phyloP scores from a whole-genome alignment of 2,329 filamentous ascomycete genomes.

The Penicillium sp. region DNA sequence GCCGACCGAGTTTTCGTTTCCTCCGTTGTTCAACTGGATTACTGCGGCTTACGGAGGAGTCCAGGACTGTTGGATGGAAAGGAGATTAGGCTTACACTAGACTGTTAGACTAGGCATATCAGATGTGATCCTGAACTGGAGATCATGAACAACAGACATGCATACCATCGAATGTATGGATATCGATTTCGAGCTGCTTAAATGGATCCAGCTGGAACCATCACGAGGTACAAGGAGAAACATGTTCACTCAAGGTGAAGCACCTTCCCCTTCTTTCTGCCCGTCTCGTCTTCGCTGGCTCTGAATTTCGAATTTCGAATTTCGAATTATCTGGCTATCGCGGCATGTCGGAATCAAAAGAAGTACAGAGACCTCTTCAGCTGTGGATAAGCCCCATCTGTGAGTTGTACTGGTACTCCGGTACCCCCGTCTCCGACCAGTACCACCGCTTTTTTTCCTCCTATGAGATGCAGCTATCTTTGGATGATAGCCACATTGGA shows the following conservation, averaged over 20 bases:
- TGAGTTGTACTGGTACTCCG: slow-evolving; percentile 1
- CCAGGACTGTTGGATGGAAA: background rate
- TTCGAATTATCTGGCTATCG: background rate
- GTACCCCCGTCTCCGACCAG: background rate
- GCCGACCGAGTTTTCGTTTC: background rate
- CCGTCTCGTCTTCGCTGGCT: background rate
- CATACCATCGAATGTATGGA: background rate
- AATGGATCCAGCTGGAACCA: background rate
- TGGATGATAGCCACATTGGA: background rate
- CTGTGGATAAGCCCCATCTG: background rate
- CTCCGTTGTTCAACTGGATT: background rate
- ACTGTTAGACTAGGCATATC: background rate
- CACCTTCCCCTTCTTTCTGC: background rate
- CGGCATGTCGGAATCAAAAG: background rate
- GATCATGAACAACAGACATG: background rate
- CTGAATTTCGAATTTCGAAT: background rate
- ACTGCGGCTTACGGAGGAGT: background rate
- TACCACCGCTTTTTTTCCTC: background rate
- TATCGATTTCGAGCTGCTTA: background rate
- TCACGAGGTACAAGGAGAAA: background rate
- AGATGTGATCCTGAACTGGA: background rate
- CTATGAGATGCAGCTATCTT: background rate
- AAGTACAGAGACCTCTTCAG: background rate
- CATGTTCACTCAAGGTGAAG: background rate
- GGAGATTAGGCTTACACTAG: background rate